Evolutionary conservation across 345 rosid genomes (phyloP).

Genomic region (Cardiospermum halicacabum): DNA sequence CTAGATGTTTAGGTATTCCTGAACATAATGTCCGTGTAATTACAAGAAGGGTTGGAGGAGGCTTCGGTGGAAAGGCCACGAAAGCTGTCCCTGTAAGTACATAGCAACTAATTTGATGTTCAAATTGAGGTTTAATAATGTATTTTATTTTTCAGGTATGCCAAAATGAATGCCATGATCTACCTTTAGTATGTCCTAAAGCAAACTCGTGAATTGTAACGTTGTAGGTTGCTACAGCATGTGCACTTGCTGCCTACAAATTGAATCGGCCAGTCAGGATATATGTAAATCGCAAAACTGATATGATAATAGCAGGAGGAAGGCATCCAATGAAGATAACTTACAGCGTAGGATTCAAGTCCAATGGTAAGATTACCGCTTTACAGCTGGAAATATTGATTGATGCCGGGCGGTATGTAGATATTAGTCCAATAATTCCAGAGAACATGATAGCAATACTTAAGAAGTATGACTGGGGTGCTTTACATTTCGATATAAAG

Average conservation of each 20-base stretch:
- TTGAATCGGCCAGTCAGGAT: conserved; percentile 61
- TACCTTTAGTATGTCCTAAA: not conserved
- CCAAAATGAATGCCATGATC: not conserved
- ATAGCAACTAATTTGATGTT: not conserved
- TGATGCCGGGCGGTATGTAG: conserved; percentile 54
- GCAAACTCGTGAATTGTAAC: conserved; percentile 17
- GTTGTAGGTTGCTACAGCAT: conserved; percentile 76
- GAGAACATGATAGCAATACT: conserved; percentile 28
- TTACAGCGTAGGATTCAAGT: conserved; percentile 79
- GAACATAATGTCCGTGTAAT: conserved; percentile 75
- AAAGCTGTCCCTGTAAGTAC: conserved; percentile 72
- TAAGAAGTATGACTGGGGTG: conserved; percentile 84
- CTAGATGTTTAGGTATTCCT: conserved; percentile 76
- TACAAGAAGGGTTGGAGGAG: conserved; percentile 90
- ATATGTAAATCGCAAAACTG: conserved; percentile 68
- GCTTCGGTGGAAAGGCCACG: conserved; percentile 86
- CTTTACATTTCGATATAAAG: conserved; percentile 68
- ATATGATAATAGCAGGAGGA: conserved; percentile 93
- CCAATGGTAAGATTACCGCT: conserved; percentile 77
- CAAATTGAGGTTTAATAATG: no score
- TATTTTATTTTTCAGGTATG: not conserved
- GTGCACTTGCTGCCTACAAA: conserved; percentile 74
- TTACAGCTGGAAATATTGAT: conserved; percentile 52
- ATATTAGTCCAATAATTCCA: conserved; percentile 64
- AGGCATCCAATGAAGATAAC: conserved; percentile 92